phyloP scores from a whole-genome alignment of 352 stramenopile species.

The Globisporangium rhizosaccharum region DNA sequence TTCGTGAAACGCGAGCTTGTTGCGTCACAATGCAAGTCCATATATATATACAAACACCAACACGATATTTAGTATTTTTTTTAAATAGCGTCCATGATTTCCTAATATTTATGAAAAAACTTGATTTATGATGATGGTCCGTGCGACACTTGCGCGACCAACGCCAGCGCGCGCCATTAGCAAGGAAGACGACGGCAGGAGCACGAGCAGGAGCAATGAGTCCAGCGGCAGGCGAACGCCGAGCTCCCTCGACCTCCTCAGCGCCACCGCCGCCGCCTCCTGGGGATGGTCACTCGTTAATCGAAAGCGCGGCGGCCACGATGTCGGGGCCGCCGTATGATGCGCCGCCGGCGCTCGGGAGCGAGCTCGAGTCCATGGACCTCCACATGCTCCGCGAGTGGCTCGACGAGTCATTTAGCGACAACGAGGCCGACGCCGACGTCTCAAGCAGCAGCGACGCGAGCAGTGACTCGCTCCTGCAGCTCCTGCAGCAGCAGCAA shows the following conservation, averaged over 20 bases:
- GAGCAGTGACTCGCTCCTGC: slow-evolving; percentile 8
- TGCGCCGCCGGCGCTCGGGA: background rate
- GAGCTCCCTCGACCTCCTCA: no score
- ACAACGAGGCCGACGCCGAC: slow-evolving; percentile 7
- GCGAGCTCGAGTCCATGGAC: slow-evolving; percentile 13
- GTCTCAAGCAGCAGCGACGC: slow-evolving; percentile 2
- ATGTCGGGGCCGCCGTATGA: background rate
- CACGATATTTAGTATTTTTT: no score
- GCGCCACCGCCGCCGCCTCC: no score
- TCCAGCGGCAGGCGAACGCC: background rate
- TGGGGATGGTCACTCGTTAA: background rate
- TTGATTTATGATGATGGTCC: background rate
- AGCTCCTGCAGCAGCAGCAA: slow-evolving; percentile 8
- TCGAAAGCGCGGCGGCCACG: background rate
- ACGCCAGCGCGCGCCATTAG: background rate
- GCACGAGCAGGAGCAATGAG: no score
- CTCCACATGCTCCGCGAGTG: slow-evolving; percentile 14
- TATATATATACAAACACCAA: background rate
- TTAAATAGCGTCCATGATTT: background rate
- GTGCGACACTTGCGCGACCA: slow-evolving; percentile 1
- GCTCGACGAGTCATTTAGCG: slow-evolving; percentile 15
- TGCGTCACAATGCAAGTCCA: background rate
- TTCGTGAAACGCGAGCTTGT: no score
- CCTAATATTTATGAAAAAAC: background rate
- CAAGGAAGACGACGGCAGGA: background rate